Evolutionary conservation across 306 rosid species (phyloP).

Genomic region (Cucurbita pepo): DNA sequence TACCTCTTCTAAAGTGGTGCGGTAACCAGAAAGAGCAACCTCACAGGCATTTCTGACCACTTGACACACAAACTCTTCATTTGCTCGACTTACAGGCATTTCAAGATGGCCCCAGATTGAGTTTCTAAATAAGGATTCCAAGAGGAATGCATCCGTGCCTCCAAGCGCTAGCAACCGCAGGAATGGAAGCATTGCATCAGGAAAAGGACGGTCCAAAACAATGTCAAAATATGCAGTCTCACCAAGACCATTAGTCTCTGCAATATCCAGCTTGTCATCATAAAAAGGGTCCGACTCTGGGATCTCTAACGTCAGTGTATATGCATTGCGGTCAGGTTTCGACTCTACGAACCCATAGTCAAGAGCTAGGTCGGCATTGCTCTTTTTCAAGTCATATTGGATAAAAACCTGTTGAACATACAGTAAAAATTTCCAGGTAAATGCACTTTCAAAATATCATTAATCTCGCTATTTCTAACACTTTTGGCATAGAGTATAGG

Average conservation of each 20-base stretch:
- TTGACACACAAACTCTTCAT: slow-evolving; percentile 71
- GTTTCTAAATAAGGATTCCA: slow-evolving; percentile 76
- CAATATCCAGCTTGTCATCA: slow-evolving; percentile 73
- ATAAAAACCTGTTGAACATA: slow-evolving; percentile 46
- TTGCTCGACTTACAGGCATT: slow-evolving; percentile 63
- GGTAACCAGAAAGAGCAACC: slow-evolving; percentile 62
- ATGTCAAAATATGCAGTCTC: slow-evolving; percentile 65
- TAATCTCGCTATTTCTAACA: not conserved
- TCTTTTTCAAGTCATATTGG: slow-evolving; percentile 74
- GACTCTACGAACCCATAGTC: slow-evolving; percentile 87
- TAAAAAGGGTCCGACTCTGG: slow-evolving; percentile 66
- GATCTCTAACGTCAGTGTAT: slow-evolving; percentile 58
- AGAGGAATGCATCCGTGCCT: slow-evolving; percentile 70
- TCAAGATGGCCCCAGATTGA: slow-evolving; percentile 67
- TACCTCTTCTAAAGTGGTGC: slow-evolving; percentile 84
- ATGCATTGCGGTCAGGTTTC: slow-evolving; percentile 36
- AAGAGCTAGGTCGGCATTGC: slow-evolving; percentile 87
- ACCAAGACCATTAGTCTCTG: slow-evolving; percentile 65
- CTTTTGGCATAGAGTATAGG: not conserved
- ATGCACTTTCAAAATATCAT: not conserved
- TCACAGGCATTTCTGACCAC: slow-evolving; percentile 61
- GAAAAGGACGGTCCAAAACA: slow-evolving; percentile 41
- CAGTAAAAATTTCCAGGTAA: not conserved
- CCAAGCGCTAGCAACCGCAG: slow-evolving; percentile 73
- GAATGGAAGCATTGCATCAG: slow-evolving; percentile 52